Base-by-base conservation (phyloP, 2,329 filamentous ascomycete genomes). In the Colletotrichum higginsianum region DNA sequence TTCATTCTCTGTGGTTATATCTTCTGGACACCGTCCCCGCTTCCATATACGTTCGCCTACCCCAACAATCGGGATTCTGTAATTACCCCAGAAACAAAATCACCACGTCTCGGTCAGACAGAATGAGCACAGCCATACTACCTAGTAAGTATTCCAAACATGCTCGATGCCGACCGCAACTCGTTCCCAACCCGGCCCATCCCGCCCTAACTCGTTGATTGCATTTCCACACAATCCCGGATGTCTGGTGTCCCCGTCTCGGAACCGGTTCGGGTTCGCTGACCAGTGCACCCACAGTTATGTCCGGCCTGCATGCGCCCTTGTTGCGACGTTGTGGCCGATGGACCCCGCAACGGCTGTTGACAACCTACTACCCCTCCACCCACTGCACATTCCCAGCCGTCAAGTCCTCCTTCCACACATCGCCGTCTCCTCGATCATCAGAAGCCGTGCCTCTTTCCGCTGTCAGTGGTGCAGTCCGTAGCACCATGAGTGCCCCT, bases 291-390 rank as follows among this genome's bases (percentile, higher is more conserved):
- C 46, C 56, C 35, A 46, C 60, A 72, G 69, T 57, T 30, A 30
- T 52, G 11, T 18, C 46, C 46, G 52, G 49, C 65, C 30, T 63
- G 30, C 44, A 56, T 35, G 30, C 67, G 63, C 40, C 57, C 26
- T 65, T 65, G n/a, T n/a, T 56, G 18, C 67, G 55, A 61, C 42
- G 26, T 23, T 47, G 26, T 57, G 52, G 21, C 57, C 58, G n/a
- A 44, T 13, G 46, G 44, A 69, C 69, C 69, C 69, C 69, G 64
- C 67, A 67, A 38, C 35, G 21, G 35, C 56, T 47, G 40, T 7
- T 67, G n/a, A 47, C 46, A 47, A 35, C 35, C 40, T 52, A 52
- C 35, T 15, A 42, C 55, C 11, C n/a, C 35, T n/a, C 55, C 61
- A 63, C 26, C 49, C 61, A 21, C n/a, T 38, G 53, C 49, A 35